These are phyloP conservation scores for Davidsoniella virescens DNA, from an alignment of 2,329 filamentous ascomycete species.

Conservation along the genomic window DNA sequence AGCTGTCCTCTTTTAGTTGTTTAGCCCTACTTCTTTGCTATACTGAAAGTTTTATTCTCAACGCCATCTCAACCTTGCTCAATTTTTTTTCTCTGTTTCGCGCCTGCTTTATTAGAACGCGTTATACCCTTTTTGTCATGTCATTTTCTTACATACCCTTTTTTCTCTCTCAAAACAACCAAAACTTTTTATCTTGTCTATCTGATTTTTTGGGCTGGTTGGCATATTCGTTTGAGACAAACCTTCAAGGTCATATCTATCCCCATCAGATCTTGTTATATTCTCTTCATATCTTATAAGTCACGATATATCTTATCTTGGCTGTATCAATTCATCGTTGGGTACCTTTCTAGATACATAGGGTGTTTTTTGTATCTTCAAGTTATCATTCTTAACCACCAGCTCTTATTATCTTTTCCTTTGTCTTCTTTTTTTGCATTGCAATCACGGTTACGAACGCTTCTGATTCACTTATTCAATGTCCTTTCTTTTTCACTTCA, in stretches of 20 bases:
- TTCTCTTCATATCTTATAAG: neutral
- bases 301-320: too few species aligned
- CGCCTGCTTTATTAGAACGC: conserved; percentile 5
- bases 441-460: conserved; percentile 13
- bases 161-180: neutral
- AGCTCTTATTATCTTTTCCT: neutral
- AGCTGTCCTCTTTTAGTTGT: conserved; percentile 7
- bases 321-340: neutral
- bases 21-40: conserved; percentile 2
- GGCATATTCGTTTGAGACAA: neutral
- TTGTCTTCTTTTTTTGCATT: conserved; percentile 10
- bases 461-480: conserved; percentile 6
- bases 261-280: neutral
- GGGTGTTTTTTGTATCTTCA: conserved; percentile 2
- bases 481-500: conserved; percentile 6
- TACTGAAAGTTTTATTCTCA: conserved; percentile 1
- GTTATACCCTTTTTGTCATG: conserved; percentile 7
- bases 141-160: conserved; percentile 3
- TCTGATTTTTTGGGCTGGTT: neutral
- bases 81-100: conserved; percentile 5
- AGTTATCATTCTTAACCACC: neutral
- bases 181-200: neutral
- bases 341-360: conserved; percentile 2
- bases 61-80: neutral
- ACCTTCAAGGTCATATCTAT: neutral